phyloP scores from a whole-genome alignment of 345 rosid species.

The sweet orange (Citrus sinensis) region DVS_A1.0 CM039168.1:8024001-8024500 shows the following conservation, averaged over 20 bases:
- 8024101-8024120: conserved; percentile 95
- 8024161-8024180: conserved; percentile 81
- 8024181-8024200: conserved; percentile 90
- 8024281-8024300: not conserved
- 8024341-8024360: conserved; percentile 41
- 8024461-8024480: not conserved
- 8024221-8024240: conserved; percentile 58
- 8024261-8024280: not conserved
- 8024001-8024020: not conserved
- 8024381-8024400: conserved; percentile 96
- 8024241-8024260: not conserved
- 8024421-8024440: conserved; percentile 49
- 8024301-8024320: not conserved
- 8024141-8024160: conserved; percentile 93
- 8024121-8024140: conserved; percentile 98
- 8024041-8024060: conserved; percentile 45
- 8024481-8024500: not conserved
- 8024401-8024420: conserved; percentile 97
- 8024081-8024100: conserved; percentile 97
- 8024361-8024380: conserved; percentile 98
- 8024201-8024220: conserved; percentile 91
- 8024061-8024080: conserved; percentile 99
- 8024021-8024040: not conserved
- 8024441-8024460: not conserved
- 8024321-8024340: not conserved